Evolutionary conservation across 495 filamentous ascomycete genomes (phyloP).

Genomic region (Sabuloglossum arenarium): DNA sequence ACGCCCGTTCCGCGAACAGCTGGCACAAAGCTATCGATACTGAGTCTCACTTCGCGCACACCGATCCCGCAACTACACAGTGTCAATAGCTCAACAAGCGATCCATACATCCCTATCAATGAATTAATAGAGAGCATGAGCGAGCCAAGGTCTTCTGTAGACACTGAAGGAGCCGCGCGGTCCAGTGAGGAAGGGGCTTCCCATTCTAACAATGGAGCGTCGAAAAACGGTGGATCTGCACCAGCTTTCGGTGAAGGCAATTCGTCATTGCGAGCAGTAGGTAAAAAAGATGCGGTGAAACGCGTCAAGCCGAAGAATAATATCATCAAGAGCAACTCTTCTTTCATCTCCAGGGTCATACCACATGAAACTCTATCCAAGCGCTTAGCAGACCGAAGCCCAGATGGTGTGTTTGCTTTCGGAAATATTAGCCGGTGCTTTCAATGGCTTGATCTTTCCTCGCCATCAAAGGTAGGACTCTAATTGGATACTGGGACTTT

Average conservation of each 20-base stretch:
- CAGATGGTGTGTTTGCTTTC: slow-evolving; percentile 71
- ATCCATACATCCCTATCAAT: slow-evolving; percentile 12
- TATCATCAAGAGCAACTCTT: slow-evolving; percentile 93
- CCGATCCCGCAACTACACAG: slow-evolving; percentile 31
- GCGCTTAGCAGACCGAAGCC: slow-evolving; percentile 52
- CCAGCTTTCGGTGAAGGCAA: slow-evolving; percentile 84
- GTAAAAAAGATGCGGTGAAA: slow-evolving; percentile 56
- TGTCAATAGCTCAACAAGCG: slow-evolving; percentile 23
- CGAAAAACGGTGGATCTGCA: slow-evolving; percentile 16
- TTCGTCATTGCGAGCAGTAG: slow-evolving; percentile 32
- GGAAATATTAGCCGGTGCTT: slow-evolving; percentile 89
- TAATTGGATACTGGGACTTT: not conserved
- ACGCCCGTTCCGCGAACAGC: slow-evolving; percentile 56
- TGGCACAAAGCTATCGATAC: slow-evolving; percentile 69
- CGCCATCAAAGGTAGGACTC: slow-evolving; percentile 28
- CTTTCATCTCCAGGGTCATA: slow-evolving; percentile 89
- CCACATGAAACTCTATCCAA: slow-evolving; percentile 64
- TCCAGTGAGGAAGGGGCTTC: slow-evolving; percentile 10
- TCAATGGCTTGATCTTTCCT: slow-evolving; percentile 58
- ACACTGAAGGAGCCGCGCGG: slow-evolving; percentile 25
- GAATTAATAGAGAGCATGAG: slow-evolving; percentile 15
- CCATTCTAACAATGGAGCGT: slow-evolving; percentile 19
- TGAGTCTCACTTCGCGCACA: slow-evolving; percentile 41
- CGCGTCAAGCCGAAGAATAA: slow-evolving; percentile 88
- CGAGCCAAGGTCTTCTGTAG: slow-evolving; percentile 39